Evolutionary conservation across 1,139 yeast species (phyloP), one percentile per base, ranked within the genome.

Genomic region (Blastobotrys serpentis): DNA sequence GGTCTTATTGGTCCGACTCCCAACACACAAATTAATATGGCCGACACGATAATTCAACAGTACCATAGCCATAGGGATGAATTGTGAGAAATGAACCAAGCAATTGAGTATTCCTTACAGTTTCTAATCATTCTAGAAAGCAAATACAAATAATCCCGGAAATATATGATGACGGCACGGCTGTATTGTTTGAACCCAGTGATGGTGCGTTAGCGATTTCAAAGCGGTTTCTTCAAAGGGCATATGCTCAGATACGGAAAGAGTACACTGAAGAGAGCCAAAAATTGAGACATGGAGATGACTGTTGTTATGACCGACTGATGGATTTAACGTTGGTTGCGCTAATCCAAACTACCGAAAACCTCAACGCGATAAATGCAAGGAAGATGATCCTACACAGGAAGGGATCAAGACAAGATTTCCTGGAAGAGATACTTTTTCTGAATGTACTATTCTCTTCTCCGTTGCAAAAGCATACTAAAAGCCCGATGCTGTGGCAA

Each of bases 401-500:
- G 18, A 29, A 29, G 13, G n/a, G 4, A 6, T 61, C 23, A 19
- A 17, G 8, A 5, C 23, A 19, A 8, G 42, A 29, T 32, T 30
- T 25, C 46, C 37, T 7, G 11, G 44, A 49, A 16, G 74, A 70
- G 34, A 53, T 65, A 44, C 55, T 56, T 26, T 21, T 67, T 13
- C 52, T 62, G 13, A 58, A 60, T 14, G 48, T 66, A 11, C 50
- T 71, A 22, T 61, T 68, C 23, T 44, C 56, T 18, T 68, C 72
- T 2, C 68, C 67, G 11, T 53, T 67, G 29, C 58, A 56, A 14
- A 67, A 65, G 46, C 73, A 69, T 43, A 63, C 69, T 23, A 70
- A 71, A 50, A 62, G 69, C 47, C 69, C 74, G 4, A 54, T 64
- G 56, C 56, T 70, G 11, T 70, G 74, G 74, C 58, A 61, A 43